Evolutionary conservation across 78 protist species (phyloP), one percentile per base, ranked within the genome.

Genomic region (Dictyostelium citrinum): DNA sequence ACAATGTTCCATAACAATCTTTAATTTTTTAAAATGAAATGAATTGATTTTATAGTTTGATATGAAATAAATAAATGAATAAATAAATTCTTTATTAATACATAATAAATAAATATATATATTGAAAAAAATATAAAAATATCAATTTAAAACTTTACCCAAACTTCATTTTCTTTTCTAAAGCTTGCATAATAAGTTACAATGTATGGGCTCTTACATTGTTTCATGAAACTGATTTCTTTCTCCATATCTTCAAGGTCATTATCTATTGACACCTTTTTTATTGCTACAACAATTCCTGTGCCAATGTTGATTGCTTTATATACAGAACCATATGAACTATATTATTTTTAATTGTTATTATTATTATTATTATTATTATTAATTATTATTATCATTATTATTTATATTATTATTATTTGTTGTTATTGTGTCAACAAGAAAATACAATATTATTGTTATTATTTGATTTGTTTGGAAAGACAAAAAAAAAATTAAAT

Each of bases 1-100:
- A 75, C 98, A 97, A 71, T 81, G 95, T 70, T 98, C 99, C 93
- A 97, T 95, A n/a, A 84, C 97, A 83, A 97, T 96, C 98, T 17
- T 27, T 49, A 5, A 16, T 49, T 49, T 49, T 22, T 64, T 64
- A 24, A 68, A 71, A 71, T 14, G 35, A 71, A 35, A 14, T 1
- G 1, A 1, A 29, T n/a, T n/a, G n/a, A n/a, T n/a, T n/a, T n/a
- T n/a, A n/a, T n/a, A n/a, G n/a, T n/a, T n/a, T n/a, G n/a, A n/a
- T n/a, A n/a, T n/a, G n/a, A n/a, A n/a, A n/a, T n/a, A 68, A 68
- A 68, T 11, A 29, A 70, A 70, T 8, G 9, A 60, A n/a, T n/a
- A n/a, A 60, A 60, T 24, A 24, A 22, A 22, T 58, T 14, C 1
- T 16, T 58, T 58, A 16, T 6, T 10, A 58, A 22, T 58, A 58